These are phyloP conservation scores for Megacollybia platyphylla DNA, from an alignment of 1,284 basidiomycete species.

Conservation along the genomic window DNA sequence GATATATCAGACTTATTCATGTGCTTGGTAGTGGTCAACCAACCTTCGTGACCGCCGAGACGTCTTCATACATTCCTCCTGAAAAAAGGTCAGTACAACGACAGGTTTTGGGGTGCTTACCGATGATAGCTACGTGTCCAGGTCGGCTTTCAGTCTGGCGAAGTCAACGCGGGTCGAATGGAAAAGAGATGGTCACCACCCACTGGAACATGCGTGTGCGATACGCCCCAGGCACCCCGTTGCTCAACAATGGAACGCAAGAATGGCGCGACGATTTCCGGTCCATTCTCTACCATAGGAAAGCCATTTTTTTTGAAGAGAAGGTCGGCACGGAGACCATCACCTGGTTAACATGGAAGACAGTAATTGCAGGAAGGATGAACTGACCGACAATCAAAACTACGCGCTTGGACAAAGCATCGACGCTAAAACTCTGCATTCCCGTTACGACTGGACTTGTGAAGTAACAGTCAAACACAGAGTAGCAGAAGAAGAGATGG, in stretches of 20 bases:
- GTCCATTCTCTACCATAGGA: conserved; percentile 32
- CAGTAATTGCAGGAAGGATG: neutral
- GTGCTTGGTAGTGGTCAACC: conserved; percentile 18
- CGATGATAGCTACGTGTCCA: conserved; percentile 84
- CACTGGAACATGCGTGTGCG: conserved; percentile 72
- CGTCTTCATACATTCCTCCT: conserved; percentile 90
- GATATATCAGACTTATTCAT: conserved; percentile 2
- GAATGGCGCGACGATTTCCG: conserved; percentile 66
- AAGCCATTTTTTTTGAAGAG: conserved; percentile 60
- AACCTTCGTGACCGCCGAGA: conserved; percentile 80
- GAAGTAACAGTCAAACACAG: conserved; percentile 88
- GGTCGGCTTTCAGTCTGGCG: conserved; percentile 68
- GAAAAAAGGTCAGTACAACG: neutral
- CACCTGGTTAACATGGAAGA: conserved; percentile 31
- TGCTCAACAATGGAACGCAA: conserved; percentile 53
- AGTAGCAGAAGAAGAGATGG: conserved; percentile 60
- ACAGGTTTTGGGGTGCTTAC: conserved; percentile 18
- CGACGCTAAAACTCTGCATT: conserved; percentile 43
- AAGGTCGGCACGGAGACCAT: conserved; percentile 77
- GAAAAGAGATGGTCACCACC: no score
- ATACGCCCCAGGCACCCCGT: conserved; percentile 73
- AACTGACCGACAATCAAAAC: conserved; percentile 70
- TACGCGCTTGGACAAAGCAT: conserved; percentile 51
- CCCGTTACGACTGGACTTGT: conserved; percentile 69
- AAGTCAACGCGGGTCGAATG: no score